Base-by-base conservation (phyloP, 139 green algal genomes). In the Chara braunii region DNA sequence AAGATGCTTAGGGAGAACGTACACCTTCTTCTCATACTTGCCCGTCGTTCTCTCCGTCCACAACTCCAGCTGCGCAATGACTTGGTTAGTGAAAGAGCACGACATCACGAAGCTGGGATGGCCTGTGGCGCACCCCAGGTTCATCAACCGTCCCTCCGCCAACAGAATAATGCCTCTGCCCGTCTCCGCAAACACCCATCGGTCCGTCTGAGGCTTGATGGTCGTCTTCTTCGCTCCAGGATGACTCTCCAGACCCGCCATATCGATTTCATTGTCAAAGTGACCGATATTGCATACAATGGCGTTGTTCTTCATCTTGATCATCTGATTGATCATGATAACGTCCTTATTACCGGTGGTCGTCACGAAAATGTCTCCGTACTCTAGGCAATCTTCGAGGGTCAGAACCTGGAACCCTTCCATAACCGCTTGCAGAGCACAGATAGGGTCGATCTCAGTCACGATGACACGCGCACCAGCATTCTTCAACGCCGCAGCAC, bases 211-310 rank as follows among this genome's bases (percentile, higher is more conserved):
- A 29, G 89, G 92, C 86, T 98, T 98, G 84, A 98, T 96, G 85
- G 94, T 95, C 72, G 90, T 84, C 72, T 89, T 81, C 87, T 96
- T 96, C 83, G 95, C 90, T 62, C 92, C 92, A 36, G 86, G 82
- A 66, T 51, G 87, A 18, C 9, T 68, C 66, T 92, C 77, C 51
- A 95, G 62, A 43, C 92, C 92, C 43, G 88, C 87, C 92, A 98
- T 97, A 83, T 98, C 92, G 63, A 98, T 94, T 84, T 98, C 92
- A 76, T 98, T 98, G 79, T 98, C 92, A 57, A 98, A 98, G 84
- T 98, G 92, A 52, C 92, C 92, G 52, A 98, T 98, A 88, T 98
- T 98, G 73, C 92, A 89, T 3, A 98, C 87, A 58, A 98, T 98
- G 63, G 92, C 92, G 78, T 98, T 98, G 92, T 98, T 94, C 91